phyloP scores from a whole-genome alignment of 2,329 filamentous ascomycete species.

The Cadophora gregata region DNA sequence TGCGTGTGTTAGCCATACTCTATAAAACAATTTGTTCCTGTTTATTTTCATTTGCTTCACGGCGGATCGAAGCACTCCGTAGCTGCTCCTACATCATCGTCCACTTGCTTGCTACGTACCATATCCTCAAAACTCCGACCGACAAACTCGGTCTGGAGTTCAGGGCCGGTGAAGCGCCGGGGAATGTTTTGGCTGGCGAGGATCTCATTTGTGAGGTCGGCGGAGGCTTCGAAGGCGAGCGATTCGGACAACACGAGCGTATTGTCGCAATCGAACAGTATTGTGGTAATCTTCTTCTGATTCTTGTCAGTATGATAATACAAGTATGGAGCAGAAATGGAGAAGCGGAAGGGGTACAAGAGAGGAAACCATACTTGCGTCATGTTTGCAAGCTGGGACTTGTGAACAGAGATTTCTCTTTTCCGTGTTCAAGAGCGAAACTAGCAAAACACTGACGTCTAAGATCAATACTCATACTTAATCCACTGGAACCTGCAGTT shows the following conservation, averaged over 20 bases:
- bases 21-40: not conserved
- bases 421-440: too few relatives aligned
- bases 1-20: not conserved
- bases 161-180: conserved; percentile 76
- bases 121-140: conserved; percentile 95
- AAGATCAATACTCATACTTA: too few relatives aligned
- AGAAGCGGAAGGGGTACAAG: too few relatives aligned
- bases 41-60: not conserved
- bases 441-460: too few relatives aligned
- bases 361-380: too few relatives aligned
- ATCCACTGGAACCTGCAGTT: too few relatives aligned
- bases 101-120: conserved; percentile 76
- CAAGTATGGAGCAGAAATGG: too few relatives aligned
- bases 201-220: conserved; percentile 86
- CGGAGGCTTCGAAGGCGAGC: conserved; percentile 89
- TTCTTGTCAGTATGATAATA: too few relatives aligned
- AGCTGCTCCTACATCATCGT: conserved; percentile 71
- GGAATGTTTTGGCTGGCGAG: conserved; percentile 67
- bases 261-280: conserved; percentile 85
- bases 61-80: not conserved
- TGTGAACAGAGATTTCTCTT: too few relatives aligned
- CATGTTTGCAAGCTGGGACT: too few relatives aligned
- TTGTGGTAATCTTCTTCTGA: conserved; percentile 52
- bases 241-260: conserved; percentile 91
- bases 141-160: conserved; percentile 85